Conservation (phyloP, 2,329 filamentous ascomycete species). For the Lecanoromycetidae sp. region DNA sequence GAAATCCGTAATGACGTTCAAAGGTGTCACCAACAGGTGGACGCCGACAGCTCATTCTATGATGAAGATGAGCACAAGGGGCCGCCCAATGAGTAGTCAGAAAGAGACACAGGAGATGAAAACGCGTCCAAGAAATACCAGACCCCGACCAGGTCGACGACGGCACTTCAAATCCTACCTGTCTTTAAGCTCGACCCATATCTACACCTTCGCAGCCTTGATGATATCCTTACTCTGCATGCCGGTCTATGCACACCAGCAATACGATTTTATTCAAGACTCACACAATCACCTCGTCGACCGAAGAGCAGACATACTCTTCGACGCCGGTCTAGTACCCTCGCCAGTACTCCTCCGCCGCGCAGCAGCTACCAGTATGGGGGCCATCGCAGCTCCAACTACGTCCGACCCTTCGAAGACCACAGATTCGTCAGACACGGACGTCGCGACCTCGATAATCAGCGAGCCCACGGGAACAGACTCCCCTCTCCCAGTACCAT, state of each 20-base stretch:
- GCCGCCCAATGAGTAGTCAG: background rate
- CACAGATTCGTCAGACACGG: background rate
- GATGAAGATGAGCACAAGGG: too few relatives aligned
- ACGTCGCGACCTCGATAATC: background rate
- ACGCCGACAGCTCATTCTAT: background rate
- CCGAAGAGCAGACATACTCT: background rate
- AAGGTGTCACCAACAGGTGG: background rate
- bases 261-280: background rate
- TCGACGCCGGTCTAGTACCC: background rate
- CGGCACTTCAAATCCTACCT: background rate
- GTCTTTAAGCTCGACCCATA: background rate
- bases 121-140: background rate
- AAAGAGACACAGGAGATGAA: background rate
- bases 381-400: conserved; percentile 7
- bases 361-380: background rate
- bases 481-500: conserved; percentile 48
- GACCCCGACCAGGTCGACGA: conserved; percentile 15
- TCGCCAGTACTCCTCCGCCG: conserved; percentile 1
- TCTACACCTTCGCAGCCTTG: background rate
- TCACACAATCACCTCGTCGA: background rate
- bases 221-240: conserved; percentile 9
- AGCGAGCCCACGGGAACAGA: conserved; percentile 15
- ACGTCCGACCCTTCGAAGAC: conserved; percentile 2
- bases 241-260: background rate
- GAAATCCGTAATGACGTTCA: conserved; percentile 1